Conservation (phyloP, 352 stramenopile genomes). For the Pythium rishiriense region DNA sequence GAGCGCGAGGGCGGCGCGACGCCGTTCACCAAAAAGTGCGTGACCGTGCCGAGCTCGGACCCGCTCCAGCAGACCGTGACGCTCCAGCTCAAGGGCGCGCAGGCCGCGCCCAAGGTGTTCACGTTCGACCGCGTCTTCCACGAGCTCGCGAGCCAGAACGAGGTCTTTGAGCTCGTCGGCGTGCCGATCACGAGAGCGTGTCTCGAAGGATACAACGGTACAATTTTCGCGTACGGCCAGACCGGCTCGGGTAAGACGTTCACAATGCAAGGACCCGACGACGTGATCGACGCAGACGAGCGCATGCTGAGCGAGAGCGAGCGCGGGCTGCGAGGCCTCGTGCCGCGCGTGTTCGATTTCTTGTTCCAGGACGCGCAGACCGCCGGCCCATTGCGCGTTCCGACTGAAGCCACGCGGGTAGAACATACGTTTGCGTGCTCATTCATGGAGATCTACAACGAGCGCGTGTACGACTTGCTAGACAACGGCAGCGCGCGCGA, state of each 20-base stretch:
- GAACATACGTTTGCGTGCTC: slow-evolving; percentile 79
- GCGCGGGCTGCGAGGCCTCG: slow-evolving; percentile 55
- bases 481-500: slow-evolving; percentile 63
- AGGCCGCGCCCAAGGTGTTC: slow-evolving; percentile 54
- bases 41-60: slow-evolving; percentile 47
- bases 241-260: slow-evolving; percentile 86
- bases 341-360: slow-evolving; percentile 82
- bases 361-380: slow-evolving; percentile 58
- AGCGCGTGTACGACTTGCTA: slow-evolving; percentile 92
- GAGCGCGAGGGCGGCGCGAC: slow-evolving; percentile 57
- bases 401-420: slow-evolving; percentile 30
- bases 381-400: slow-evolving; percentile 7
- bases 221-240: slow-evolving; percentile 87
- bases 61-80: slow-evolving; percentile 56
- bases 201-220: slow-evolving; percentile 84
- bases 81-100: slow-evolving; percentile 52
- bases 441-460: slow-evolving; percentile 96
- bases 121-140: slow-evolving; percentile 93
- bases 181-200: slow-evolving; percentile 81
- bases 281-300: slow-evolving; percentile 55
- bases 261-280: slow-evolving; percentile 82
- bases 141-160: slow-evolving; percentile 87
- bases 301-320: slow-evolving; percentile 32
- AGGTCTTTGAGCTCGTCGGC: slow-evolving; percentile 89
- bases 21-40: slow-evolving; percentile 62